phyloP scores from a whole-genome alignment of 805 yeast genomes.

The Isabelozyma gotoi region DNA sequence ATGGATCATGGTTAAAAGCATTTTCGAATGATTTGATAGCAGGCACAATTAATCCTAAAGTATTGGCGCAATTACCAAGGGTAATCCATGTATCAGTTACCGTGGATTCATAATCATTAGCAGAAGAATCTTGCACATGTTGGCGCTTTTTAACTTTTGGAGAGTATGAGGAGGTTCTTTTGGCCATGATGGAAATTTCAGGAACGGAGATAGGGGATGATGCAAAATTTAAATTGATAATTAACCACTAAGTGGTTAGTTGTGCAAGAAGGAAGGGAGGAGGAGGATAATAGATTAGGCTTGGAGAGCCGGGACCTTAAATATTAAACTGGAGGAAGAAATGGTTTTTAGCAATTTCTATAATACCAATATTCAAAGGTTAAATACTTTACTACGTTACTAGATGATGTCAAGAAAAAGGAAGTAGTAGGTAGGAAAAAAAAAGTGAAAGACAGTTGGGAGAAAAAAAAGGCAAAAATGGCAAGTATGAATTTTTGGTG shows the following conservation, averaged over 20 bases:
- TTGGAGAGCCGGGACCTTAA: too few relatives aligned
- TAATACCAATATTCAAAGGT: too few relatives aligned
- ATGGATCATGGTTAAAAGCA: constrained; percentile 43
- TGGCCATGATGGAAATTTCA: constrained; percentile 2
- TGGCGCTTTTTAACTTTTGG: constrained; percentile 5
- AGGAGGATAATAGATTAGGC: background rate
- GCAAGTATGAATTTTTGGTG: background rate
- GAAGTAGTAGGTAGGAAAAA: background rate
- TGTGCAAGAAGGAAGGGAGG: background rate
- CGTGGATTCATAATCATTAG: constrained; percentile 14
- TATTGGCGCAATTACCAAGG: constrained; percentile 46
- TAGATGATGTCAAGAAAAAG: too few relatives aligned
- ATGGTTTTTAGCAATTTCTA: too few relatives aligned
- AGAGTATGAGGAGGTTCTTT: constrained; percentile 5
- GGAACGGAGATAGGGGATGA: background rate
- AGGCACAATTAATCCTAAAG: constrained; percentile 36
- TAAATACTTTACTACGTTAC: too few relatives aligned
- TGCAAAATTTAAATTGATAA: background rate
- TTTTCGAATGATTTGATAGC: constrained; percentile 45
- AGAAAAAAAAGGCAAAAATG: background rate
- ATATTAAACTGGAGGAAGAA: too few relatives aligned
- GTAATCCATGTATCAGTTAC: constrained; percentile 46
- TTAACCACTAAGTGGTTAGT: background rate
- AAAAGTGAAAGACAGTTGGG: background rate
- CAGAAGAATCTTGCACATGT: constrained; percentile 1